phyloP scores from a whole-genome alignment of 495 filamentous ascomycete species.

The Neurospora africana region DNA sequence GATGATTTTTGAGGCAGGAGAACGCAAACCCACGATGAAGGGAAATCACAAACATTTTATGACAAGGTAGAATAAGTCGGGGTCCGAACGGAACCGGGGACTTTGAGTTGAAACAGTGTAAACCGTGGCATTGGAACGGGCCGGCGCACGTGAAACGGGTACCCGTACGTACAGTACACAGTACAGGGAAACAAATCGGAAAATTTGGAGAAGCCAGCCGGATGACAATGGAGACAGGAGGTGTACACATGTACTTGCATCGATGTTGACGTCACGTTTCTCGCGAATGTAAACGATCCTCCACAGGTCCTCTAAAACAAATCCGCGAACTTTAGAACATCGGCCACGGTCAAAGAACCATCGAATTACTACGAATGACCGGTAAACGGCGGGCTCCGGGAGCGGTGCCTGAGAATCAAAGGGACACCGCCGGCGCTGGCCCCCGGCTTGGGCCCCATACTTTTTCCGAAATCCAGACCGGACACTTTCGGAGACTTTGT shows the following conservation, averaged over 20 bases:
- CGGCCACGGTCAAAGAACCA: not conserved
- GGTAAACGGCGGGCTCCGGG: not conserved
- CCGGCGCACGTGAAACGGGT: not conserved
- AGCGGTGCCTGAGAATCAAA: not conserved
- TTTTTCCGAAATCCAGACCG: not conserved
- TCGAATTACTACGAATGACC: not conserved
- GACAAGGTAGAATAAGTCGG: not conserved
- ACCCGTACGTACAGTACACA: too few species aligned
- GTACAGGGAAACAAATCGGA: not conserved
- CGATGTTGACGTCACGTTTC: not conserved
- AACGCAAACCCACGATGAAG: not conserved
- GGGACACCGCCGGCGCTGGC: not conserved
- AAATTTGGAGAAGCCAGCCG: not conserved
- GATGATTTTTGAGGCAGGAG: not conserved
- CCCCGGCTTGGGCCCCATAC: not conserved
- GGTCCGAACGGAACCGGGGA: not conserved
- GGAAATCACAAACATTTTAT: not conserved
- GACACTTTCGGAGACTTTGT: not conserved
- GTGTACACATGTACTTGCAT: not conserved
- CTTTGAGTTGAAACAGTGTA: not conserved
- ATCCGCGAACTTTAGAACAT: not conserved
- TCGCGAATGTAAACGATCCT: not conserved
- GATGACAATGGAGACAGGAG: not conserved
- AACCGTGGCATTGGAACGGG: not conserved
- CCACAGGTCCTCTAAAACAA: not conserved